Evolutionary conservation across 768 basidiomycete genomes (phyloP).

Genomic region (Xerocomellus chrysenteron): DNA sequence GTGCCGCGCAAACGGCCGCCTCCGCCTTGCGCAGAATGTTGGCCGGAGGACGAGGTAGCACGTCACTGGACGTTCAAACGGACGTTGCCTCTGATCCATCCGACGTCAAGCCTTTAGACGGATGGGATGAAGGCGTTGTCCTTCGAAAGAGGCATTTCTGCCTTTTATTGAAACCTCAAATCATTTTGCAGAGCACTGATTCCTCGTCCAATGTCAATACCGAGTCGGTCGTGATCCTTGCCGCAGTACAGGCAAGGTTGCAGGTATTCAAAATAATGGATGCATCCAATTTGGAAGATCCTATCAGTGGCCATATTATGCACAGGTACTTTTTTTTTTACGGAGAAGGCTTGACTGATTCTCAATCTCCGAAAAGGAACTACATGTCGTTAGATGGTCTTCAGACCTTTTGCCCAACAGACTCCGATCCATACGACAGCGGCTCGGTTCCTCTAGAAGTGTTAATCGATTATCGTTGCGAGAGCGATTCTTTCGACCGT

Average conservation of each 20-base stretch:
- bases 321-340: conserved; percentile 53
- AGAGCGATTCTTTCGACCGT: conserved; percentile 81
- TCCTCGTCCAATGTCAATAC: conserved; percentile 29
- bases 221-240: conserved; percentile 66
- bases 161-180: conserved; percentile 87
- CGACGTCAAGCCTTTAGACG: conserved; percentile 57
- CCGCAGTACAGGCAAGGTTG: conserved; percentile 78
- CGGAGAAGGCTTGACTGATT: background rate
- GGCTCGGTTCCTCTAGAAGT: conserved; percentile 86
- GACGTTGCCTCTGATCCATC: conserved; percentile 32
- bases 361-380: conserved; percentile 47
- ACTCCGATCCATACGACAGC: conserved; percentile 39
- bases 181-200: conserved; percentile 68
- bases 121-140: conserved; percentile 72
- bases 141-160: conserved; percentile 74
- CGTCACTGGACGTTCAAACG: conserved; percentile 40
- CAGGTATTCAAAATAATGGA: conserved; percentile 84
- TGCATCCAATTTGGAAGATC: conserved; percentile 72
- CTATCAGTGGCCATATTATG: conserved; percentile 83
- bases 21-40: conserved; percentile 65
- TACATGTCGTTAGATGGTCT: conserved; percentile 77
- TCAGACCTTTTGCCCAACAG: conserved; percentile 81
- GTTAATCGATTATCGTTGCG: conserved; percentile 79
- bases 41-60: conserved; percentile 49
- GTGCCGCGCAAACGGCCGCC: conserved; percentile 66